Base-by-base conservation (phyloP, 352 stramenopile species). In the Phytophthora parvispora region DNA sequence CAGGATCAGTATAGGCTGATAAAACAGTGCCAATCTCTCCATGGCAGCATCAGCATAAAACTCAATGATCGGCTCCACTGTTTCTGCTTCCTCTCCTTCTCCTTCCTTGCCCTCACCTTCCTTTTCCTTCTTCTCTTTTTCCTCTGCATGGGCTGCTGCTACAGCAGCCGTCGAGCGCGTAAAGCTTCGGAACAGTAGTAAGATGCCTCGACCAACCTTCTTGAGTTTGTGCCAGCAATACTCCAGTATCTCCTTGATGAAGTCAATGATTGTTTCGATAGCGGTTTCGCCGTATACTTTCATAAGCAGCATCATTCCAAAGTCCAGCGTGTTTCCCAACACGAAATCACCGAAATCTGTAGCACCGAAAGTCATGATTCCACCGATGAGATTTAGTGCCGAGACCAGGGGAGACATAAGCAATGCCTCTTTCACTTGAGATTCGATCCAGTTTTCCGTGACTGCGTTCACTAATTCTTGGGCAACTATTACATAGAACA, bases 261-360 rank as follows among this genome's bases (percentile, higher is more conserved):
- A 91, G 24, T 92, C 83, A 12, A 81, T 68, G 16, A 98, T 81
- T n/a, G 89, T 85, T 27, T 87, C 89, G 27, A 98, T 86, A 1
- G 82, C 82, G 25, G 95, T 95, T 16, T 97, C 91, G 3, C 90
- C 78, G 69, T 99, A 99, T 34, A 99, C 89, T 8, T 90, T 75
- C 71, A 91, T 95, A 12, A 99, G 68, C n/a, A 99, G 72, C 71
- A 98, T 94, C 54, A 99, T 95, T 8, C 96, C 97, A 64, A 99
- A 98, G 24, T 98, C 91, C 4, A 99, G 87, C 32, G 98, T 94
- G 64, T 97, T 98, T 6, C 90, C 96, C 36, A 99, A 81, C 16
- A 99, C 85, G 71, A 99, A 99, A 76, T 99, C 97, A 27, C 97
- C 77, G 74, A 99, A 99, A 71, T 99, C 95, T 49, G 95, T 92